Base-by-base conservation (phyloP, 768 basidiomycete species). In the Lactifluus pinguis region DNA sequence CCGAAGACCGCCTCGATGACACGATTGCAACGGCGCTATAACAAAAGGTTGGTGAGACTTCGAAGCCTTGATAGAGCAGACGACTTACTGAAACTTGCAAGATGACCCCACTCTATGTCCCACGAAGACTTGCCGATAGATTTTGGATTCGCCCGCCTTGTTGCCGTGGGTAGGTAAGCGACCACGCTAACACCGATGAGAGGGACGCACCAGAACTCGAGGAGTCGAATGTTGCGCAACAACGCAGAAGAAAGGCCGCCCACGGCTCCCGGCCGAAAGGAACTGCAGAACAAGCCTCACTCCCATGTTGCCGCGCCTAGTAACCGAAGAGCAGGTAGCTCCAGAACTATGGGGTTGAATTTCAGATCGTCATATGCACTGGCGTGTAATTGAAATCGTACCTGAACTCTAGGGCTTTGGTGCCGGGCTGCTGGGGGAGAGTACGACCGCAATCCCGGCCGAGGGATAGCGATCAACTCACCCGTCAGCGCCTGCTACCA, bases 241-340 rank as follows among this genome's bases (percentile, higher is more conserved):
- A 36, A 53, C 61, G 39, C 47, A 49, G 56, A 57, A 57, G 61
- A 47, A 51, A 42, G 32, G 45, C 45, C 6, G 13, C 47, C 56
- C 45, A 62, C 56, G 57, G 39, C 32, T 53, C 61, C 61, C 30
- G 51, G 56, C 61, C 61, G 60, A 62, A 60, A 38, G 61, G 61
- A 57, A 49, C 56, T 47, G 39, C 45, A 47, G 42, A n/a, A 29
- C 61, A 42, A 57, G 44, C 32, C 55, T 10, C 29, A 21, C 55
- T 29, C 49, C 55, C 38, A 41, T 55, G 44, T 49, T 10, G 51
- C 34, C 51, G 25, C 52, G 56, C 47, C 55, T 17, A 41, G n/a
- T n/a, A 25, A 11, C n/a, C 19, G 32, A 14, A 29, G 11, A 34
- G 29, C 10, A 41, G 49, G 42, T 29, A 21, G 44, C 38, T 25